Conservation (phyloP, 2,329 filamentous ascomycete species). For the Fusarium heterosporum region DNA sequence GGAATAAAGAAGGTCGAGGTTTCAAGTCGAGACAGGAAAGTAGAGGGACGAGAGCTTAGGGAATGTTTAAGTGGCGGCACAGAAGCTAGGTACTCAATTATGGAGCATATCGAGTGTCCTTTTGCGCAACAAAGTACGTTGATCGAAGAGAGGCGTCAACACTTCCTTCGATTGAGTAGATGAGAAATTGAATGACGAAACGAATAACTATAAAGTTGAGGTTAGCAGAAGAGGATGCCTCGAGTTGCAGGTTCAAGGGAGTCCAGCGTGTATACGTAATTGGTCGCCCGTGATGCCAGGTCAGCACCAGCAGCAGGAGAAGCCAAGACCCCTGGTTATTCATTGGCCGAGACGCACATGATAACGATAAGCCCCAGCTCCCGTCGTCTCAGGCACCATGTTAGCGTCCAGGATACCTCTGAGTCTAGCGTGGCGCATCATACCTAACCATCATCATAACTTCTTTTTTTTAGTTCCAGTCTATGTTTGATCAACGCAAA, state of each 20-base stretch:
- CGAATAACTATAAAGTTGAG: neutral
- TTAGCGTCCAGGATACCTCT: constrained; percentile 7
- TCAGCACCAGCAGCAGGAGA: constrained; percentile 37
- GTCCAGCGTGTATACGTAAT: constrained; percentile 46
- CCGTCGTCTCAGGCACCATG: constrained; percentile 26
- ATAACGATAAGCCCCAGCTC: constrained; percentile 39
- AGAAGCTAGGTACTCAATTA: constrained; percentile 36
- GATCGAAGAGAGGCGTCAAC: neutral
- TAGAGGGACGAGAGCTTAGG: constrained; percentile 23
- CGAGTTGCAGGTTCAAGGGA: constrained; percentile 33
- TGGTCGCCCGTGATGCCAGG: constrained; percentile 46
- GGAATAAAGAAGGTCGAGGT: constrained; percentile 21
- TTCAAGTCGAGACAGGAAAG: constrained; percentile 10
- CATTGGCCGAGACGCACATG: constrained; percentile 23
- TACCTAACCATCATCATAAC: constrained; percentile 28
- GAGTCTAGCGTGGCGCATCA: constrained; percentile 34
- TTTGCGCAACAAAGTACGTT: constrained; percentile 3
- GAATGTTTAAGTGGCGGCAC: constrained; percentile 37
- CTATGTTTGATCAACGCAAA: constrained; percentile 22
- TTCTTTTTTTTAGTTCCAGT: neutral
- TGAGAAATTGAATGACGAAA: neutral
- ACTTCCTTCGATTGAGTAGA: neutral
- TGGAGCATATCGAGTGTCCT: constrained; percentile 36
- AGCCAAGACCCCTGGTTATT: constrained; percentile 3
- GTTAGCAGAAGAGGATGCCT: constrained; percentile 26